phyloP scores from a whole-genome alignment of 2,329 filamentous ascomycete genomes.

The Coniochaeta sp. region DNA sequence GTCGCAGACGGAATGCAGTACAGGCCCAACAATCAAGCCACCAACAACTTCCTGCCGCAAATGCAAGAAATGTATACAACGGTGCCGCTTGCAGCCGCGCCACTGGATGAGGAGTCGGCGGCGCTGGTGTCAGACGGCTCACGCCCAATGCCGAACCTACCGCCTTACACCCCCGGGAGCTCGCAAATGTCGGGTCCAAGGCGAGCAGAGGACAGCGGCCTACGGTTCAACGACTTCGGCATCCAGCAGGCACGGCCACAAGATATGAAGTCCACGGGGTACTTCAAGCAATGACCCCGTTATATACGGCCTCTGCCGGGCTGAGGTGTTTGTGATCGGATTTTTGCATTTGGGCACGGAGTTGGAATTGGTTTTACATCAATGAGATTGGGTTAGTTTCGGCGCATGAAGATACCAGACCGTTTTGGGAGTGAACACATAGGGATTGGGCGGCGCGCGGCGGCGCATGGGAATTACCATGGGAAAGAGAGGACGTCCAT shows the following conservation, averaged over 20 bases:
- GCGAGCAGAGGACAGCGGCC: slow-evolving; percentile 23
- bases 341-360: background rate
- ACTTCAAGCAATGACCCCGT: background rate
- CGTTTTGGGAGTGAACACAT: background rate
- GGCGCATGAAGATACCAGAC: background rate
- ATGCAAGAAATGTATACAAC: background rate
- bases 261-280: slow-evolving; percentile 22
- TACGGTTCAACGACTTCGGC: slow-evolving; percentile 27
- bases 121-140: slow-evolving; percentile 18
- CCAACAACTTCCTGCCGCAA: background rate
- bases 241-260: slow-evolving; percentile 27
- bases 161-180: slow-evolving; percentile 23
- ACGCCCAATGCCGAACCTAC: slow-evolving; percentile 15
- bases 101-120: slow-evolving; percentile 9
- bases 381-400: background rate
- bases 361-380: background rate
- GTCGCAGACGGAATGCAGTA: slow-evolving; percentile 7
- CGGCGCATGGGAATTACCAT: background rate
- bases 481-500: too few species aligned
- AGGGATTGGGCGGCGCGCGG: background rate
- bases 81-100: background rate
- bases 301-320: background rate
- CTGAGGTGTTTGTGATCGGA: background rate
- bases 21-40: background rate
- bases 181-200: slow-evolving; percentile 24